Evolutionary conservation across 306 rosid genomes (phyloP).

Genomic region (Ceratonia siliqua): DNA sequence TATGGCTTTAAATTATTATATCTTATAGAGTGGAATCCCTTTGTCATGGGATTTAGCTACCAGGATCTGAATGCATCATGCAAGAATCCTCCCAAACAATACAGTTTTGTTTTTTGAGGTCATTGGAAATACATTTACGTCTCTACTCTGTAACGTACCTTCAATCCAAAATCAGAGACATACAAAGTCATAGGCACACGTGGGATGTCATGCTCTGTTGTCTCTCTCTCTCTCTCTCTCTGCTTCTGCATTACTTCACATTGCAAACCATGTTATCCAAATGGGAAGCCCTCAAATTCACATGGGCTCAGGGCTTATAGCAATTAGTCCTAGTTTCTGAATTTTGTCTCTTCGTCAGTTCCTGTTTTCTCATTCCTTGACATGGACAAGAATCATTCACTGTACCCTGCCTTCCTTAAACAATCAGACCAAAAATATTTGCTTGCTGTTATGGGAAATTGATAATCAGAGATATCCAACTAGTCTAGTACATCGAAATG

Average conservation of each 20-base stretch:
- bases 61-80: background rate
- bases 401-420: background rate
- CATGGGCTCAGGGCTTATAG: constrained; percentile 30
- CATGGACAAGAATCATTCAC: background rate
- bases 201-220: constrained; percentile 27
- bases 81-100: background rate
- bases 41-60: background rate
- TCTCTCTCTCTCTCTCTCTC: constrained; percentile 1
- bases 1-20: background rate
- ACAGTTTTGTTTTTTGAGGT: background rate
- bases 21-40: background rate
- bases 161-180: background rate
- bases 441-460: too few relatives aligned
- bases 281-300: constrained; percentile 27
- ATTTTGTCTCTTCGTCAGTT: background rate
- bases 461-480: background rate
- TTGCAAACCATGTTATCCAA: constrained; percentile 39
- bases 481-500: background rate
- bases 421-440: background rate
- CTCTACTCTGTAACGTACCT: too few relatives aligned
- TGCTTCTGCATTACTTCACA: constrained; percentile 42
- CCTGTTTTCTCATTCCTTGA: background rate
- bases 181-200: background rate
- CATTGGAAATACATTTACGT: background rate
- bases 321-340: background rate